A percentile compares a stretch with the other conserved stretches of the same genome.
Conservation (phyloP, 2,329 filamentous ascomycete species). For the Colletotrichum sp. region DNA sequence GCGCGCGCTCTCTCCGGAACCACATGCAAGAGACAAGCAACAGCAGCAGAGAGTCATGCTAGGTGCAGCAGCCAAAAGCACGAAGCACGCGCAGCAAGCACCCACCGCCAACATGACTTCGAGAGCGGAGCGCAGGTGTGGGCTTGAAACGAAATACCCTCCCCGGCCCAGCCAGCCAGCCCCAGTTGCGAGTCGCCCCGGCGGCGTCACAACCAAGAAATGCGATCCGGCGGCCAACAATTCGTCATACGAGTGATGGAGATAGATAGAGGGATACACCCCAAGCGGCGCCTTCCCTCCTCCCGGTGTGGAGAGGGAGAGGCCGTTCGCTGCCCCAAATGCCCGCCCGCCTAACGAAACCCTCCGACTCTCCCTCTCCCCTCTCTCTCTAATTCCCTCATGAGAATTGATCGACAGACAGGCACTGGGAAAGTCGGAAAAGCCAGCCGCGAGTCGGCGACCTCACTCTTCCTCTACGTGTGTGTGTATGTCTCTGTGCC, state of each 20-base stretch:
- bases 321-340: not conserved
- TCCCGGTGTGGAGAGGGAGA: not conserved
- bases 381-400: not conserved
- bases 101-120: constrained; percentile 13
- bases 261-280: not conserved
- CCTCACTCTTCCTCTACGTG: not conserved
- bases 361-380: not conserved
- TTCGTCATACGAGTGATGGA: not conserved
- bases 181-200: not conserved
- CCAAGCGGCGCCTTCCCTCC: not conserved
- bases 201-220: not conserved
- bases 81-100: not conserved
- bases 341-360: not conserved
- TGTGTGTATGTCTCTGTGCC: not conserved
- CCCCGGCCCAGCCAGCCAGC: not conserved
- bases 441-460: not conserved
- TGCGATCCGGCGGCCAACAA: not conserved
- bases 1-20: not conserved
- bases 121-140: constrained; percentile 1
- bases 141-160: not conserved
- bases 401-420: not conserved
- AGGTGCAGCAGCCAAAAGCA: not conserved
- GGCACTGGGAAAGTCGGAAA: not conserved
- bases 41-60: constrained; percentile 1
- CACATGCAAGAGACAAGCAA: not conserved